Evolutionary conservation across 305 asterid species (phyloP).

Genomic region (Fraxinus greggii): DNA sequence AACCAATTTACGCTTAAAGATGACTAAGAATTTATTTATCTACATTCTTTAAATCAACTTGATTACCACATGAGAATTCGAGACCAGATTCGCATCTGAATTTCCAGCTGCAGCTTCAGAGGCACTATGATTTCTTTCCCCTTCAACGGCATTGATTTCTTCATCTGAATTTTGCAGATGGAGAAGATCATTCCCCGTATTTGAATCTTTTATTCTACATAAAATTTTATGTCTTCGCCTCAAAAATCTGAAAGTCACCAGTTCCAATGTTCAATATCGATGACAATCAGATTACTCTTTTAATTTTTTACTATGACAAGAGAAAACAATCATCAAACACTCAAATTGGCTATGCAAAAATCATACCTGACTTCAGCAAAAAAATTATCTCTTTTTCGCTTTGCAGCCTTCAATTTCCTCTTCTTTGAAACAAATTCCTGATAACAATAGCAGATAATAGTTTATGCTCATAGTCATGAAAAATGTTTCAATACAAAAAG

Average conservation of each 20-base stretch:
- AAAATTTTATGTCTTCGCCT: conserved; percentile 37
- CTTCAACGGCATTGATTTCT: conserved; percentile 20
- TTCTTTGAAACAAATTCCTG: conserved; percentile 56
- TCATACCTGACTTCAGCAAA: conserved; percentile 51
- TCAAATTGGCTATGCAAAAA: neutral
- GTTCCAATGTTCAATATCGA: neutral
- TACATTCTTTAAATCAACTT: neutral
- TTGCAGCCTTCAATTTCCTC: conserved; percentile 53
- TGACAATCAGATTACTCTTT: neutral
- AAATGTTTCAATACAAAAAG: too few relatives aligned
- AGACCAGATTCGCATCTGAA: conserved; percentile 16
- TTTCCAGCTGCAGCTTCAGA: conserved; percentile 10
- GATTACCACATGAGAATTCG: conserved; percentile 23
- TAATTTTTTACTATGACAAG: neutral
- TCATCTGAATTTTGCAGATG: conserved; percentile 17
- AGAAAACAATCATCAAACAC: neutral
- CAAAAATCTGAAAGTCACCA: conserved; percentile 45
- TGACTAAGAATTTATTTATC: neutral
- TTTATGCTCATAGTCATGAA: neutral
- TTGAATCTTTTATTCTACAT: conserved; percentile 19
- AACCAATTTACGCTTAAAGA: neutral
- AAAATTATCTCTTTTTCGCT: conserved; percentile 33
- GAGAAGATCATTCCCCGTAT: neutral
- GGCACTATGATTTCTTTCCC: conserved; percentile 14
- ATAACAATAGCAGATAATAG: neutral